Evolutionary conservation across 768 basidiomycete genomes (phyloP).

Genomic region (Panaeolus papilionaceus): DNA sequence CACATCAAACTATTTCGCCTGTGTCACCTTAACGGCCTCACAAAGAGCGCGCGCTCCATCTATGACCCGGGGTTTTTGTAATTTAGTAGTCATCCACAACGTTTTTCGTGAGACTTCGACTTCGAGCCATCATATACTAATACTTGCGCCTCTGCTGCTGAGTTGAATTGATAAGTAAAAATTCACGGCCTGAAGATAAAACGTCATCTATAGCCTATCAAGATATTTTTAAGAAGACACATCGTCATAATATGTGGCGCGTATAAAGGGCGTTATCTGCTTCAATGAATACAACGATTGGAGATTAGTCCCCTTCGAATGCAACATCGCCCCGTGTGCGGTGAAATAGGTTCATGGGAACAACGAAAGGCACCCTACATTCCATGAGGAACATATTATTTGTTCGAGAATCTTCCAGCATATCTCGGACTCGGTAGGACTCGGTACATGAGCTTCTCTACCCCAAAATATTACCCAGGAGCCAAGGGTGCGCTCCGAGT

Average conservation of each 20-base stretch:
- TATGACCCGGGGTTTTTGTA: neutral
- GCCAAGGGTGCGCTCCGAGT: neutral
- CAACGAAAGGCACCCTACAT: neutral
- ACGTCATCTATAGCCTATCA: no score
- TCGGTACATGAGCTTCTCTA: neutral
- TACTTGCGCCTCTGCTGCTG: no score
- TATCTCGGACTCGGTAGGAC: conserved; percentile 11
- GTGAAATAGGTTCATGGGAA: conserved; percentile 1
- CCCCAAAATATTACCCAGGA: neutral
- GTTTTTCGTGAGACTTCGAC: neutral
- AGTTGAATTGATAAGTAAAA: no score
- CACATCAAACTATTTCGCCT: neutral
- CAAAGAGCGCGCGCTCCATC: neutral
- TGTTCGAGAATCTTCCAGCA: neutral
- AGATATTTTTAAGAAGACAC: no score
- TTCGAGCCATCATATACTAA: no score
- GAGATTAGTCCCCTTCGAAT: neutral
- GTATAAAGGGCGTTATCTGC: no score
- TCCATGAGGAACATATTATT: neutral
- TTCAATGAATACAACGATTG: no score
- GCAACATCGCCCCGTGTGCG: neutral
- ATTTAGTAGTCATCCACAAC: neutral
- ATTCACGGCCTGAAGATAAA: no score
- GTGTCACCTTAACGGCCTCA: neutral
- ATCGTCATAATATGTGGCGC: no score